Evolutionary conservation across 306 rosid genomes (phyloP), one percentile per base, ranked within the genome.

Genomic region (Cucurbita argyrosperma): DNA sequence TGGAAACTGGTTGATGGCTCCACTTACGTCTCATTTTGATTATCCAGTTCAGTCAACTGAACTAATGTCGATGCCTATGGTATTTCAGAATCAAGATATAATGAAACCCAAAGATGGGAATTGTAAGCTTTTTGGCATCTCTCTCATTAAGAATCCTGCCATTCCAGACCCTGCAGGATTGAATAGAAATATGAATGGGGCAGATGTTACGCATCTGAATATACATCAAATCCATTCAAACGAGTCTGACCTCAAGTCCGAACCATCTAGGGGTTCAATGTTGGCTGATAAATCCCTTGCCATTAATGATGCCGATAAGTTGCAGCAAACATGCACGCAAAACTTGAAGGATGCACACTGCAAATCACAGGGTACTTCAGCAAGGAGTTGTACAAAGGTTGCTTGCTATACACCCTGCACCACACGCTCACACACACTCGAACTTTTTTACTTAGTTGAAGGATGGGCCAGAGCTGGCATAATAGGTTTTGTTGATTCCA

Each of bases 341-440:
- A 83, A 73, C 74, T 11, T 23, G 19, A 83, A 79, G 79, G 98
- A 86, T 77, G 85, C 71, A 79, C 96, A 85, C 70, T 79, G 74
- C 46, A 91, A 88, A 76, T 38, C 80, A 18, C 86, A 76, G 46
- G 68, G 76, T 71, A 80, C 86, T 75, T 89, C 96, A 69, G 79
- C 88, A 37, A 89, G 99, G 86, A 91, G 97, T 78, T 91, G 97
- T 82, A 94, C 97, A 10, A 91, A 94, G 88, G 99, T 74, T 37
- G 38, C 23, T 13, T 78, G 62, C 52, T 66, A 10, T 11, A 13
- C 18, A 1, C 30, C 8, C 51, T 38, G 4, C 45, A 4, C 11
- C 11, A 42, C 46, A 42, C 69, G 5, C 16, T 0, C 21, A 4
- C 3, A 16, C 72, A 19, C 54, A 23, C 5, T 42, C 23, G 16